Conservation (phyloP, 371 early-diverging fungal genomes). For the Thermomucor indicae-seudaticae region DNA sequence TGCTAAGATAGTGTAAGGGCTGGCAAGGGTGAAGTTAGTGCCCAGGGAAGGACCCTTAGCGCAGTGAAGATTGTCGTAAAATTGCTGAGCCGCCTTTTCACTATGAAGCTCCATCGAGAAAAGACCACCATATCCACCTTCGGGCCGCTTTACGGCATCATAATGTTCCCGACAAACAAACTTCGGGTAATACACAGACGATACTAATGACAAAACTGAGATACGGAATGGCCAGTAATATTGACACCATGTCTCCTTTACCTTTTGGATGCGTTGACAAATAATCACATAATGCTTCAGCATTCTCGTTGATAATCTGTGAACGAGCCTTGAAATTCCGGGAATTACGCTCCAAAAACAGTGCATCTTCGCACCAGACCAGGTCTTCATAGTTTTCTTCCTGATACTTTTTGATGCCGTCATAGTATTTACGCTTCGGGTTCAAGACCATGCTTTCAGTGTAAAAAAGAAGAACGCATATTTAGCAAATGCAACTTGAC, state of each 20-base stretch:
- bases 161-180: slow-evolving; percentile 68
- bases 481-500: not conserved
- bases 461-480: not conserved
- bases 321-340: slow-evolving; percentile 77
- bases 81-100: slow-evolving; percentile 57
- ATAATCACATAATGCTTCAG: slow-evolving; percentile 75
- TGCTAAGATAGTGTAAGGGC: slow-evolving; percentile 93
- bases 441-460: slow-evolving; percentile 73
- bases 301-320: slow-evolving; percentile 67
- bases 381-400: slow-evolving; percentile 68
- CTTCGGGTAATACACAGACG: slow-evolving; percentile 81
- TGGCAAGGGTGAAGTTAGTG: slow-evolving; percentile 92
- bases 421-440: slow-evolving; percentile 62
- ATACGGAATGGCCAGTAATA: not conserved
- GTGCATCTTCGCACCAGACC: slow-evolving; percentile 91
- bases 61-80: slow-evolving; percentile 78
- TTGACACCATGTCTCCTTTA: slow-evolving; percentile 15
- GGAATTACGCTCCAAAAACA: slow-evolving; percentile 94
- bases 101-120: slow-evolving; percentile 75
- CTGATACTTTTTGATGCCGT: slow-evolving; percentile 48
- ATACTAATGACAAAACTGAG: slow-evolving; percentile 43
- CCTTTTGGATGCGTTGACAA: slow-evolving; percentile 63
- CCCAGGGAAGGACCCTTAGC: slow-evolving; percentile 95
- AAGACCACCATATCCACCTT: slow-evolving; percentile 86
- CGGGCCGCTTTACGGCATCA: slow-evolving; percentile 47